Evolutionary conservation across 2,329 filamentous ascomycete species (phyloP), one percentile per base, ranked within the genome.

Genomic region (Westerdykella ornata): DNA sequence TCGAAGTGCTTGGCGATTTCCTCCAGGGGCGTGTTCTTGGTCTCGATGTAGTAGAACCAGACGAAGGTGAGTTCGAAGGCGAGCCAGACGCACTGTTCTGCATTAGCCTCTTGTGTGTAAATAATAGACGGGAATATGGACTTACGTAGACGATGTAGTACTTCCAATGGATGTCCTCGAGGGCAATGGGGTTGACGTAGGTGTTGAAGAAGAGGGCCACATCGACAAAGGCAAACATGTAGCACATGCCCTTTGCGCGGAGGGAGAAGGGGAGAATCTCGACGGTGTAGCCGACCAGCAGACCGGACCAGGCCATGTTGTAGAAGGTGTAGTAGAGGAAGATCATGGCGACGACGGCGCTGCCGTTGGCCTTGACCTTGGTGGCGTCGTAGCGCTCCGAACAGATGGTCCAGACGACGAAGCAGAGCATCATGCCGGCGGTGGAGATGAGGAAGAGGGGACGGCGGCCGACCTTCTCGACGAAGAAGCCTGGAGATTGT

Each of bases 171-270:
- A 64, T 45, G 4, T 48, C 40, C 4, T 58, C 49, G 29, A 65
- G 46, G 1, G 54, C 61, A 22, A 64, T 53, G 0, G 57, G 59
- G 66, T 82, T 83, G 52, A 74, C 74, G 46, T 67, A 78, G 67
- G 77, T 76, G 52, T 76, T 75, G 46, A 82, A 70, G 31, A 79
- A 71, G 34, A 81, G 66, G 40, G 77, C 67, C 42, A 77, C 71
- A 63, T 81, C 76, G 16, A 81, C 70, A 3, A 71, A 72, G 31
- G 80, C 72, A 59, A 80, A 80, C 70, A 81, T 46, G 35, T 54
- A 51, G 44, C 48, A 77, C 32, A 73, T 58, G 11, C 71, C 72
- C 54, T 73, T 72, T 33, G 69, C 67, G 12, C 72, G 69, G 35
- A 74, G 65, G 20, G 59, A 62, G 54, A 68, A 74, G 0, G 71